A percentile compares a stretch with the other conserved stretches of the same genome.
Conservation (phyloP, 768 basidiomycete species). For the Suillus weaverae region DNA sequence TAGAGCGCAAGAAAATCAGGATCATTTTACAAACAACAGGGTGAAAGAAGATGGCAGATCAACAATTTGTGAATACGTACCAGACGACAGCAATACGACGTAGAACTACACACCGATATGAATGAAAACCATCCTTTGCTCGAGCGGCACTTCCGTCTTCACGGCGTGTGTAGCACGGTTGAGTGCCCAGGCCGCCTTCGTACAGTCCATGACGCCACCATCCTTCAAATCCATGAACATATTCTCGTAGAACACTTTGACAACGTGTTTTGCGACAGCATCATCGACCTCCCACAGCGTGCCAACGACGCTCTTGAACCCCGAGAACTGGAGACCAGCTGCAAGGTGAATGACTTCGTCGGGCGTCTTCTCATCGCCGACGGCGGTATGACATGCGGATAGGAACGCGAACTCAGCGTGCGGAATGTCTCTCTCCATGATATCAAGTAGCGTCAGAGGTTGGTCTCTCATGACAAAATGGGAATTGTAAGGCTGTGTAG, state of each 20-base stretch:
- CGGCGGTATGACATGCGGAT: conserved; percentile 27
- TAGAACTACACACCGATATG: conserved; percentile 10
- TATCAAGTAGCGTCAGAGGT: conserved; percentile 3
- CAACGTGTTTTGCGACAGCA: neutral
- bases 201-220: neutral
- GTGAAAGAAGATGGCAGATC: neutral
- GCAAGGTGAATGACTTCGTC: conserved; percentile 26
- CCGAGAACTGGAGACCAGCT: conserved; percentile 21
- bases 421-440: neutral
- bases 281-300: conserved; percentile 22
- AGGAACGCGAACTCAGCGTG: conserved; percentile 13
- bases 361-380: conserved; percentile 13
- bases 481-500: conserved; percentile 14
- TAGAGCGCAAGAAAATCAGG: neutral
- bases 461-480: conserved; percentile 1
- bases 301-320: conserved; percentile 23
- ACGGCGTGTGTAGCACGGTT: neutral
- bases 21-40: neutral
- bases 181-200: conserved; percentile 8
- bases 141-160: conserved; percentile 1
- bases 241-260: neutral
- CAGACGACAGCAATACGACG: neutral
- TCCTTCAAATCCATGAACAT: conserved; percentile 4
- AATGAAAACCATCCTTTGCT: conserved; percentile 9
- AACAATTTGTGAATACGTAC: neutral